Percentiles rank a stretch among this genome's conserved stretches.
phyloP scores from a whole-genome alignment of 2,329 filamentous ascomycete species.

The Aspergillus hiratsukae region DNA sequence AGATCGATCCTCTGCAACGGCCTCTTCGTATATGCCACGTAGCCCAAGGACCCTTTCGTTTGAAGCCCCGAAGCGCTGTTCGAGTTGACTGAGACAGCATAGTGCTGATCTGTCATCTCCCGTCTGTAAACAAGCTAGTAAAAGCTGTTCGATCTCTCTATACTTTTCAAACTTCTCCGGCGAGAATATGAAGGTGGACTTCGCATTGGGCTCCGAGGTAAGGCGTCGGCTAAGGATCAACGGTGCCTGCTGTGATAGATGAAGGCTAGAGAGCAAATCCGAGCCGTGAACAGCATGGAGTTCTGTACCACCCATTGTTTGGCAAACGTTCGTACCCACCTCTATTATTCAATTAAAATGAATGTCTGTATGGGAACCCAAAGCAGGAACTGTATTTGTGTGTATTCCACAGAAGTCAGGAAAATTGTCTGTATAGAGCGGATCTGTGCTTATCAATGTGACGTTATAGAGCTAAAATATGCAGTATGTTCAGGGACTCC shows the following conservation, averaged over 20 bases:
- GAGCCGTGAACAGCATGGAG: constrained; percentile 23
- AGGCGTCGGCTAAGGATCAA: constrained; percentile 41
- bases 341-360: background rate
- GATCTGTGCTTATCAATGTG: background rate
- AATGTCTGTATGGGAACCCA: background rate
- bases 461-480: background rate
- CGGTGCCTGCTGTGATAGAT: constrained; percentile 40
- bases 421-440: background rate
- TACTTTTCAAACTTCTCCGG: constrained; percentile 75
- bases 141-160: constrained; percentile 79
- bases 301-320: constrained; percentile 13
- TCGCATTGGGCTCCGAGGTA: constrained; percentile 44
- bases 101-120: constrained; percentile 76
- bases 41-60: constrained; percentile 87
- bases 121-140: constrained; percentile 77
- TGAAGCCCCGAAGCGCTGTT: constrained; percentile 70
- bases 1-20: constrained; percentile 62
- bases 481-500: background rate
- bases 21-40: constrained; percentile 78
- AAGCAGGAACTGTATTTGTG: background rate
- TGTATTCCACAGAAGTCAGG: background rate
- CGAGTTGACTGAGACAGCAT: constrained; percentile 69
- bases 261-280: constrained; percentile 45
- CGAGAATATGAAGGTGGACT: constrained; percentile 48
- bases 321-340: background rate